Conservation (phyloP, 2,329 filamentous ascomycete species). For the Cladorrhinum sp. region DNA sequence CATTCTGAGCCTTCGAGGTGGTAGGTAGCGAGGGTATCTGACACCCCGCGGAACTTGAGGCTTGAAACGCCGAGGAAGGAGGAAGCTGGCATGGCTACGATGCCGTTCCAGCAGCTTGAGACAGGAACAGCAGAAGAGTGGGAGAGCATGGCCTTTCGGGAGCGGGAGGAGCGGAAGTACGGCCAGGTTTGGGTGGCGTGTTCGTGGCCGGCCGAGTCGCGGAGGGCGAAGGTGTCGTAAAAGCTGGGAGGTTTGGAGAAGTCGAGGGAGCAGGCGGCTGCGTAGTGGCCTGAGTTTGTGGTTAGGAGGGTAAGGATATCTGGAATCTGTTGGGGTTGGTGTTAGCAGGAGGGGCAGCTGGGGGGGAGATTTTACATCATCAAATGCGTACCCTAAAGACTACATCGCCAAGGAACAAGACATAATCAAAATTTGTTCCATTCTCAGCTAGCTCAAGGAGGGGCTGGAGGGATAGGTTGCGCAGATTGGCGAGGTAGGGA, state of each 20-base stretch:
- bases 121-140: conserved; percentile 54
- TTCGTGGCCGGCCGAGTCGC: conserved; percentile 53
- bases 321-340: conserved; percentile 25
- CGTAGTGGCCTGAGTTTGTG: conserved; percentile 54
- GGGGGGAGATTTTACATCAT: too few species aligned
- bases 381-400: conserved; percentile 50
- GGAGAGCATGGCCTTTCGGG: conserved; percentile 44
- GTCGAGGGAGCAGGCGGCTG: conserved; percentile 60
- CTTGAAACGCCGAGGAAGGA: conserved; percentile 24
- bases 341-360: conserved; percentile 2
- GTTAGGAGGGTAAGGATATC: conserved; percentile 53
- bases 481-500: conserved; percentile 61
- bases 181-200: conserved; percentile 55
- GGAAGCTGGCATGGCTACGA: conserved; percentile 34
- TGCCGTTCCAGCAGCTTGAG: conserved; percentile 67
- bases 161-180: conserved; percentile 49
- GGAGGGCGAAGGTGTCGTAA: conserved; percentile 61
- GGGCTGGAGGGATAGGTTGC: conserved; percentile 62
- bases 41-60: conserved; percentile 60
- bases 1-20: conserved; percentile 78
- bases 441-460: conserved; percentile 48
- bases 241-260: conserved; percentile 52
- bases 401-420: conserved; percentile 61
- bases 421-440: conserved; percentile 52
- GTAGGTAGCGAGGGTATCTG: conserved; percentile 56